These are phyloP conservation scores for Carex arenaria DNA, from an alignment of 202 grass and related monocot genomes.

Conservation along the genomic window DNA sequence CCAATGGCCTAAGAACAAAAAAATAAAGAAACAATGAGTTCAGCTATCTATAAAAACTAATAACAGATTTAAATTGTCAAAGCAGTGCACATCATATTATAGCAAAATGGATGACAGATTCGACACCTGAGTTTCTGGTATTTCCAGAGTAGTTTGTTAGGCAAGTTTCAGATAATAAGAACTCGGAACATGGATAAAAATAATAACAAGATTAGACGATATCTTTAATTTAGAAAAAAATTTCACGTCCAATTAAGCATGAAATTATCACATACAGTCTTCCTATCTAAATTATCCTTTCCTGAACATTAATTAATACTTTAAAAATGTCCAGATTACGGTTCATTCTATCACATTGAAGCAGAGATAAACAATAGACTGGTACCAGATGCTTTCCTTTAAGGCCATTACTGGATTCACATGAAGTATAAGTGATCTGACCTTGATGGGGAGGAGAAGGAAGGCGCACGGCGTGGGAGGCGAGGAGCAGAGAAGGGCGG, in stretches of 20 bases:
- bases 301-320: neutral
- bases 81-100: neutral
- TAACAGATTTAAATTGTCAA: neutral
- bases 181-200: neutral
- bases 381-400: neutral
- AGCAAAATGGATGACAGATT: neutral
- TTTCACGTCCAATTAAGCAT: neutral
- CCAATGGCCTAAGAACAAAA: conserved; percentile 44
- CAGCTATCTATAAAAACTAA: neutral
- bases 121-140: neutral
- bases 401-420: neutral
- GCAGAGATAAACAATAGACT: neutral
- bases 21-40: neutral
- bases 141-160: neutral
- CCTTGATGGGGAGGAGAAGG: conserved; percentile 11
- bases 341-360: neutral
- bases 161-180: neutral
- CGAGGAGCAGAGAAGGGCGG: conserved; percentile 24
- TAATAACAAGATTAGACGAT: neutral
- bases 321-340: neutral
- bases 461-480: conserved; percentile 25
- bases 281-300: neutral
- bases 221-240: neutral
- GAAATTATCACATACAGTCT: neutral
- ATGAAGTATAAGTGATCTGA: neutral